phyloP scores from a whole-genome alignment of 257 asterid species.

The Linderniella brevidens region DNA sequence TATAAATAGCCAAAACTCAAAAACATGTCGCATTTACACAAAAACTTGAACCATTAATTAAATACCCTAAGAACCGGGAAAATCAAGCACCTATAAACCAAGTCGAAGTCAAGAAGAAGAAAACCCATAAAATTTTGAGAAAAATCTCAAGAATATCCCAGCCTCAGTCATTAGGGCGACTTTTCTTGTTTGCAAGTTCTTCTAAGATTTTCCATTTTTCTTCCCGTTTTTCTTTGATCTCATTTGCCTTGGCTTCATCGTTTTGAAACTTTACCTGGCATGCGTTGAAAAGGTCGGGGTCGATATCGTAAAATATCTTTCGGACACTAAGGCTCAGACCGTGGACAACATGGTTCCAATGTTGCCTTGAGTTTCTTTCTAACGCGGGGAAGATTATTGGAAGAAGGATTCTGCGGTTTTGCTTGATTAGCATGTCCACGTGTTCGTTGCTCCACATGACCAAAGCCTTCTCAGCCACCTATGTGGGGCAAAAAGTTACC shows the following conservation, averaged over 20 bases:
- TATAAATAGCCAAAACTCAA: no score
- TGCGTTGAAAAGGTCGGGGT: constrained; percentile 1
- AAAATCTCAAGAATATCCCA: no score
- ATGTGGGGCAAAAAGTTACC: not conserved
- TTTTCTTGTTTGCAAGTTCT: constrained; percentile 2
- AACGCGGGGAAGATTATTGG: constrained; percentile 1
- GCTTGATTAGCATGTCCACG: not conserved
- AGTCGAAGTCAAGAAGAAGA: no score
- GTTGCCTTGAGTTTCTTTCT: not conserved
- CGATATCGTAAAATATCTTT: not conserved
- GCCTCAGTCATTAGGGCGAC: no score
- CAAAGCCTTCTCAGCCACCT: constrained; percentile 3
- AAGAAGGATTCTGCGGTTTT: not conserved
- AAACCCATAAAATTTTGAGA: no score
- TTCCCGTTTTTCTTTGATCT: constrained; percentile 5
- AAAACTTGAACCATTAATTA: no score
- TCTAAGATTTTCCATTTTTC: constrained; percentile 6
- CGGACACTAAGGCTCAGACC: constrained; percentile 1
- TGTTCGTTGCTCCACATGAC: constrained; percentile 4
- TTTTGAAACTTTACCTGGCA: not conserved
- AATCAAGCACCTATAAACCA: no score
- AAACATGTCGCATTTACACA: no score
- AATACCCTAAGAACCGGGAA: no score
- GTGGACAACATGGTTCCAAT: constrained; percentile 1
- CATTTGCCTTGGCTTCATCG: not conserved